phyloP scores from a whole-genome alignment of 306 rosid species.

The Malus fusca region DNA sequence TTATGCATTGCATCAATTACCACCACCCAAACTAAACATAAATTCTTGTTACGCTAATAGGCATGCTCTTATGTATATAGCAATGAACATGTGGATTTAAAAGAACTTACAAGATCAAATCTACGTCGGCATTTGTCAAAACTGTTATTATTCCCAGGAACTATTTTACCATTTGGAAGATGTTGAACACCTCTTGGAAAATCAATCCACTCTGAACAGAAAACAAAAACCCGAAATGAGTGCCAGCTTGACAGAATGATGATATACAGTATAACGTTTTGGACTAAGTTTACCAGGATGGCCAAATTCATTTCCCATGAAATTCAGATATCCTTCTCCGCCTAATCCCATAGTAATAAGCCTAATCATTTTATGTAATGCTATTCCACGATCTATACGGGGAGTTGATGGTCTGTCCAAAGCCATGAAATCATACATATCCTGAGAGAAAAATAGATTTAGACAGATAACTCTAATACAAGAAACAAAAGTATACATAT shows the following conservation, averaged over 20 bases:
- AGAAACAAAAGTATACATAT: not conserved
- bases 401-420: constrained; percentile 83
- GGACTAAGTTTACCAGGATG: constrained; percentile 72
- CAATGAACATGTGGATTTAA: not conserved
- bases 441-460: constrained; percentile 47
- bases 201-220: constrained; percentile 88
- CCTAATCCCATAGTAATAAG: constrained; percentile 91
- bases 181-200: constrained; percentile 83
- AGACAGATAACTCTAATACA: constrained; percentile 2
- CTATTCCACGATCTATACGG: constrained; percentile 83
- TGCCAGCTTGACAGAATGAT: constrained; percentile 8
- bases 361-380: constrained; percentile 97
- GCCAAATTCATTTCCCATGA: constrained; percentile 99
- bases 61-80: not conserved
- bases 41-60: not conserved
- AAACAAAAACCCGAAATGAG: not conserved
- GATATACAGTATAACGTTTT: not conserved
- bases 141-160: constrained; percentile 69
- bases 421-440: constrained; percentile 96
- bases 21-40: not conserved
- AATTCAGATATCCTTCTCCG: constrained; percentile 96
- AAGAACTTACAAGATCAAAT: constrained; percentile 78
- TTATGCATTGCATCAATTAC: not conserved
- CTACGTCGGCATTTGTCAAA: constrained; percentile 95
- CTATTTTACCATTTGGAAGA: constrained; percentile 51